These are phyloP conservation scores for Sarocladiaceae sp. DNA, from an alignment of 2,329 filamentous ascomycete genomes.

Conservation along the genomic window DNA sequence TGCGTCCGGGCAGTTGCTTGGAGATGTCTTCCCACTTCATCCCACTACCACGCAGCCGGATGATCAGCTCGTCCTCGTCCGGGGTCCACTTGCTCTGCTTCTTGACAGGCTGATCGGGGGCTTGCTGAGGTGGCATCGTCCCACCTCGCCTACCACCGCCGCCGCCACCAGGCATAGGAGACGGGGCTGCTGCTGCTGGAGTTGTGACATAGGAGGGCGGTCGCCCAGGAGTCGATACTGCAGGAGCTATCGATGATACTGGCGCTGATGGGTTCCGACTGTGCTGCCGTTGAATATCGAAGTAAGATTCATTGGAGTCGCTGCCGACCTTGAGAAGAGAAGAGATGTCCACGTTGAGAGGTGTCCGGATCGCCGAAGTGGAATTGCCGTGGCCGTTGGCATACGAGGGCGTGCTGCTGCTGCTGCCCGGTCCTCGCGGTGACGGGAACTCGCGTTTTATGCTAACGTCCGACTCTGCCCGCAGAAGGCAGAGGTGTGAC, in stretches of 20 bases:
- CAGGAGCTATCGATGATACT: slow-evolving; percentile 11
- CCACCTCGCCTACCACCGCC: slow-evolving; percentile 17
- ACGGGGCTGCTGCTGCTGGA: slow-evolving; percentile 24
- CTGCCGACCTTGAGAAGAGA: slow-evolving; percentile 73
- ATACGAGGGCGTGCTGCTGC: slow-evolving; percentile 20
- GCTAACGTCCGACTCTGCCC: slow-evolving; percentile 29
- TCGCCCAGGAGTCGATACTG: slow-evolving; percentile 16
- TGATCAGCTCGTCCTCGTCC: slow-evolving; percentile 90
- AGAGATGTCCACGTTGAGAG: slow-evolving; percentile 83
- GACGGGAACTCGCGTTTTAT: slow-evolving; percentile 19
- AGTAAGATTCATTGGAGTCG: slow-evolving; percentile 64
- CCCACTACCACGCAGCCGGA: slow-evolving; percentile 80
- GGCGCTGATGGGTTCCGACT: slow-evolving; percentile 21
- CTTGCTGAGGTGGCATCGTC: slow-evolving; percentile 37
- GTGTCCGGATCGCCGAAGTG: neutral
- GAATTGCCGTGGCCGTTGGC: slow-evolving; percentile 9
- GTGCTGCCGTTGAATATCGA: slow-evolving; percentile 20
- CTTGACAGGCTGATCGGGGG: slow-evolving; percentile 69
- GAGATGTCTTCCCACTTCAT: slow-evolving; percentile 99
- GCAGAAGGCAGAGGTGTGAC: slow-evolving; percentile 35
- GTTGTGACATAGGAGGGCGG: slow-evolving; percentile 19
- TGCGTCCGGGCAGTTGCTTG: slow-evolving; percentile 82
- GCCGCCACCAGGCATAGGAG: slow-evolving; percentile 24
- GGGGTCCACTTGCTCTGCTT: slow-evolving; percentile 97
- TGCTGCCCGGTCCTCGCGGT: slow-evolving; percentile 16